Evolutionary conservation across 257 asterid species (phyloP).

Genomic region (Ajuga chamaepitys): DNA sequence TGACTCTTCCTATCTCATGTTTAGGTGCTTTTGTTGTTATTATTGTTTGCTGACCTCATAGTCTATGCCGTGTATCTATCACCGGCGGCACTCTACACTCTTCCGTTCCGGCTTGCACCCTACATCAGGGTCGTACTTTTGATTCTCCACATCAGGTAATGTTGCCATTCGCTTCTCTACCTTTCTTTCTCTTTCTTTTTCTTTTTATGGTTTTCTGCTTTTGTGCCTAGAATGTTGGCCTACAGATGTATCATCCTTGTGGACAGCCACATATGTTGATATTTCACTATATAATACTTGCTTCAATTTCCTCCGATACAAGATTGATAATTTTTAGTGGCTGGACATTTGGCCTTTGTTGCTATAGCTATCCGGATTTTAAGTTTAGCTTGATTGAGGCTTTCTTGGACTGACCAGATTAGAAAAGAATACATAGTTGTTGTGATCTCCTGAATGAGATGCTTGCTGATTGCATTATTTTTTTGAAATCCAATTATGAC

Average conservation of each 20-base stretch:
- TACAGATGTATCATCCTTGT: conserved; percentile 9
- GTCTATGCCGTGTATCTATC: conserved; percentile 55
- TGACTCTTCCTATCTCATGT: conserved; percentile 8
- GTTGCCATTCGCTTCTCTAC: not conserved
- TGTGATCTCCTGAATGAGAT: conserved; percentile 4
- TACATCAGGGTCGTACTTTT: conserved; percentile 74
- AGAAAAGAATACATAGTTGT: not conserved
- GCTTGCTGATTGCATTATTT: conserved; percentile 1
- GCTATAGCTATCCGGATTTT: not conserved
- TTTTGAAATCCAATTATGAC: conserved; percentile 6
- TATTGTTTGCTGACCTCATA: conserved; percentile 59
- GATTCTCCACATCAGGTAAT: conserved; percentile 68
- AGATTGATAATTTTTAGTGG: not conserved
- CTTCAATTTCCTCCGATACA: not conserved
- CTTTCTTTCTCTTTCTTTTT: not conserved
- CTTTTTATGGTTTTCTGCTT: conserved; percentile 2
- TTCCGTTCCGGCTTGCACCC: conserved; percentile 86
- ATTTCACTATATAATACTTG: not conserved
- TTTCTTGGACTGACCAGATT: not conserved
- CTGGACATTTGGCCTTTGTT: not conserved
- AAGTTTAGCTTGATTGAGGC: not conserved
- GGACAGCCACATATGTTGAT: not conserved
- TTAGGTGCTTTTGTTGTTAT: conserved; percentile 60
- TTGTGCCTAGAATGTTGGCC: not conserved
- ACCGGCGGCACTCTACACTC: conserved; percentile 54